phyloP scores from a whole-genome alignment of 805 yeast genomes.

The Lachancea mirantina region DNA sequence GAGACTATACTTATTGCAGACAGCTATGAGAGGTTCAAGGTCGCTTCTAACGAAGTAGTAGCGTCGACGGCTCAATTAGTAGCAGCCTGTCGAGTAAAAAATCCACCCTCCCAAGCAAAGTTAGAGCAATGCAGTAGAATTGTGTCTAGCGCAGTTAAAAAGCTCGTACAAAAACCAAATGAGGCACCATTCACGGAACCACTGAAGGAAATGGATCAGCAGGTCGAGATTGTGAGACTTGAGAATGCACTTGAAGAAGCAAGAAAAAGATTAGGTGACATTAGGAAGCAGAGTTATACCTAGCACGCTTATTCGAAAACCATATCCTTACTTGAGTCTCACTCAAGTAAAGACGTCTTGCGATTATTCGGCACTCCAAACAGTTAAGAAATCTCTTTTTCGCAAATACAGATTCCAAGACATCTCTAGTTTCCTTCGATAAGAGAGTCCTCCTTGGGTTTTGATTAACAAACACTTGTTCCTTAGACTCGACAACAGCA shows the following conservation, averaged over 20 bases:
- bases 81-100: constrained; percentile 82
- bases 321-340: constrained; percentile 22
- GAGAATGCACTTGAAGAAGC: constrained; percentile 69
- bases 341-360: constrained; percentile 17
- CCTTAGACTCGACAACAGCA: constrained; percentile 6
- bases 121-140: constrained; percentile 61
- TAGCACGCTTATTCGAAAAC: constrained; percentile 21
- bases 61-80: constrained; percentile 90
- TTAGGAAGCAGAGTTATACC: constrained; percentile 70
- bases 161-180: constrained; percentile 47
- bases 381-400: constrained; percentile 18
- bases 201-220: constrained; percentile 85
- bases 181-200: constrained; percentile 52
- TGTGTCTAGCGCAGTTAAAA: constrained; percentile 71
- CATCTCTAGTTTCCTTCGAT: constrained; percentile 10
- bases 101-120: constrained; percentile 66
- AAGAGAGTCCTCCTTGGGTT: not conserved
- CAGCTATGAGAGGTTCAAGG: constrained; percentile 76
- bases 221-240: constrained; percentile 76
- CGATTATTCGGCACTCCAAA: constrained; percentile 20
- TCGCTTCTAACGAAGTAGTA: constrained; percentile 86
- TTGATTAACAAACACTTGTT: constrained; percentile 1
- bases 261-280: constrained; percentile 76
- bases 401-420: constrained; percentile 17
- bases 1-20: too few relatives aligned